These are phyloP conservation scores for Phlebiopsis flavidoalba DNA, from an alignment of 768 basidiomycete genomes.

Conservation along the genomic window DNA sequence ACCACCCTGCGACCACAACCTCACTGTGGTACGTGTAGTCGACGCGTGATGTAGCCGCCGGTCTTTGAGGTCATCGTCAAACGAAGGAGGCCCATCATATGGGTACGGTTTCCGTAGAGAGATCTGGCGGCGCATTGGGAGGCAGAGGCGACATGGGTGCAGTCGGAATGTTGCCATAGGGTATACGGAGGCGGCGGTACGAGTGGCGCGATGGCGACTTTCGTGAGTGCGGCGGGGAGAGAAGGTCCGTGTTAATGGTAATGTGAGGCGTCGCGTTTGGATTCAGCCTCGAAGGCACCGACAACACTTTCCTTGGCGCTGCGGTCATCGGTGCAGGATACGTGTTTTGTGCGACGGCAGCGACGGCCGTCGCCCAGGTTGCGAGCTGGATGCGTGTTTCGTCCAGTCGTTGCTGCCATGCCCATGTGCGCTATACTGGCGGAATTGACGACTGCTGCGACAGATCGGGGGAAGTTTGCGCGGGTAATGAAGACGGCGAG, in stretches of 20 bases:
- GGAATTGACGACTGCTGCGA: constrained; percentile 19
- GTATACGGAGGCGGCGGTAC: constrained; percentile 43
- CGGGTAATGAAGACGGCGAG: constrained; percentile 41
- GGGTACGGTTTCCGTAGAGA: constrained; percentile 80
- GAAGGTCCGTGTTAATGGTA: constrained; percentile 46
- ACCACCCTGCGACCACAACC: constrained; percentile 88
- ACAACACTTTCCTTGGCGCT: constrained; percentile 57
- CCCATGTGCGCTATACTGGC: constrained; percentile 4
- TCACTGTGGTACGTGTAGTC: constrained; percentile 84
- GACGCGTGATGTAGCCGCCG: constrained; percentile 85
- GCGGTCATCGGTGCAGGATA: constrained; percentile 46
- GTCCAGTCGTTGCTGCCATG: constrained; percentile 30
- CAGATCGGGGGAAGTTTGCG: constrained; percentile 33
- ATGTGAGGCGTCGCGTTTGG: constrained; percentile 43
- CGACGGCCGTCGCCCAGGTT: constrained; percentile 64
- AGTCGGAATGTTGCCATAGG: constrained; percentile 56
- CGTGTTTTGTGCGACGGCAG: constrained; percentile 48
- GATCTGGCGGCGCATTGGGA: constrained; percentile 63
- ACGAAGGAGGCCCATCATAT: constrained; percentile 80
- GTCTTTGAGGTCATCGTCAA: constrained; percentile 73
- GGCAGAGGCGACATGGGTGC: constrained; percentile 80
- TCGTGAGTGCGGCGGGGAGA: constrained; percentile 34
- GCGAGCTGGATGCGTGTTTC: constrained; percentile 70
- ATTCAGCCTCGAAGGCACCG: constrained; percentile 53
- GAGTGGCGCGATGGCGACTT: constrained; percentile 30